Percentiles rank a stretch among this genome's conserved stretches.
These are phyloP conservation scores for Ophiognomonia clavigignenti-juglandacearum DNA, from an alignment of 2,329 filamentous ascomycete species.

Conservation along the genomic window DNA sequence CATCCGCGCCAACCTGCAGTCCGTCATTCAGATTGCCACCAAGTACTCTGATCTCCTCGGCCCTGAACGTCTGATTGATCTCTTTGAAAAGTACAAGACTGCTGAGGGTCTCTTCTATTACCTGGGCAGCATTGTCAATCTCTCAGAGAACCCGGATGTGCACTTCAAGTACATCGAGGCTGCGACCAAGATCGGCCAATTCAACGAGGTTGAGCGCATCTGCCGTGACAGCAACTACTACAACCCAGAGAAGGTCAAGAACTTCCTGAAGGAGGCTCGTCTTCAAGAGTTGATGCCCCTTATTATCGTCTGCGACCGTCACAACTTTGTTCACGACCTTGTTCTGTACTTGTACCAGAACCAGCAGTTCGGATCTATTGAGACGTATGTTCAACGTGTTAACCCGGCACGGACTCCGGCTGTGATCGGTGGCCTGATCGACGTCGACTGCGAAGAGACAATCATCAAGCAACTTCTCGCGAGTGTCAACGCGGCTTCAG, in stretches of 20 bases:
- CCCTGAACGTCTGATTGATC: constrained; percentile 79
- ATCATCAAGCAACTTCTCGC: constrained; percentile 90
- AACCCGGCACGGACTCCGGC: constrained; percentile 88
- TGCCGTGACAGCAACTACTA: constrained; percentile 89
- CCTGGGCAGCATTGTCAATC: constrained; percentile 93
- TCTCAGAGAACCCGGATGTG: constrained; percentile 91
- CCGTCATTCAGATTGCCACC: constrained; percentile 91
- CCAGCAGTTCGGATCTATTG: constrained; percentile 98
- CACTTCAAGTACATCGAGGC: constrained; percentile 99
- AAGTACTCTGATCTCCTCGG: constrained; percentile 97
- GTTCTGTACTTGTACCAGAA: constrained; percentile 98
- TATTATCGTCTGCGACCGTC: constrained; percentile 98
- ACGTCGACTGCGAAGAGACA: constrained; percentile 93
- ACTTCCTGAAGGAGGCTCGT: constrained; percentile 96
- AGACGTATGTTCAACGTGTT: constrained; percentile 95
- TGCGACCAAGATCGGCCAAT: constrained; percentile 86
- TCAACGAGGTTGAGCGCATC: constrained; percentile 94
- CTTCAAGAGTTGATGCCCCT: constrained; percentile 89
- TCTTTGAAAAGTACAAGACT: constrained; percentile 97
- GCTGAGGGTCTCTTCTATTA: constrained; percentile 98
- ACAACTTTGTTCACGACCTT: constrained; percentile 96
- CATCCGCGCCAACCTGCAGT: constrained; percentile 93
- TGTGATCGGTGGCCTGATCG: constrained; percentile 86
- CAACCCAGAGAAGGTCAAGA: constrained; percentile 95
- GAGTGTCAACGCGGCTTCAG: constrained; percentile 77